These are phyloP conservation scores for Rhynchospora tenuis DNA, from an alignment of 176 grass and related monocot species.

Conservation along the genomic window DNA sequence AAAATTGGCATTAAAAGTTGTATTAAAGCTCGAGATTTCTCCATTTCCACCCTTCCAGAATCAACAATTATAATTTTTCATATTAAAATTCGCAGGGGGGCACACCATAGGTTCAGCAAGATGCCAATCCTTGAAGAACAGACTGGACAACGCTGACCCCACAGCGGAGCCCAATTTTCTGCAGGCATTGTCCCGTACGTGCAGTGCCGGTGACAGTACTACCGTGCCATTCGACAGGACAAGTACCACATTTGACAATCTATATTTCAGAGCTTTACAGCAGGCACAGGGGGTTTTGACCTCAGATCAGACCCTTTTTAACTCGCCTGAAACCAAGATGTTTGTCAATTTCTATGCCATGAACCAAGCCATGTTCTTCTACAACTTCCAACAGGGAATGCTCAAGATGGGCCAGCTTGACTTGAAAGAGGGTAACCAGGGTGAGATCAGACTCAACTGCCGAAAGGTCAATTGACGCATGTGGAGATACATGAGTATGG, in stretches of 20 bases:
- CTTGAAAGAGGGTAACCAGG: slow-evolving; percentile 55
- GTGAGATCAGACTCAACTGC: slow-evolving; percentile 63
- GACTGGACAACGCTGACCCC: slow-evolving; percentile 48
- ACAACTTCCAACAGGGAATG: slow-evolving; percentile 70
- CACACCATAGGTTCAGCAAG: slow-evolving; percentile 79
- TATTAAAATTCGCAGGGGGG: slow-evolving; percentile 32
- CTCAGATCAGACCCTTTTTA: slow-evolving; percentile 76
- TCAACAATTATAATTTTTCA: not conserved
- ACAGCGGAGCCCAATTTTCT: slow-evolving; percentile 27
- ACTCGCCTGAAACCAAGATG: slow-evolving; percentile 42
- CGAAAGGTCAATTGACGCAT: slow-evolving; percentile 39
- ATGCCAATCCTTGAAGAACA: slow-evolving; percentile 43
- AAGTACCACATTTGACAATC: slow-evolving; percentile 44
- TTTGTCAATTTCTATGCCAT: slow-evolving; percentile 57
- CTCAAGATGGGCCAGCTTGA: slow-evolving; percentile 77
- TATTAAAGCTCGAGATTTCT: not conserved
- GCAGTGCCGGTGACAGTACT: slow-evolving; percentile 37
- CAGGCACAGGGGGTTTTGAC: slow-evolving; percentile 39
- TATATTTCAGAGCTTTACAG: slow-evolving; percentile 67
- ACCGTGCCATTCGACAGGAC: slow-evolving; percentile 61
- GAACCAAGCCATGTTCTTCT: slow-evolving; percentile 75
- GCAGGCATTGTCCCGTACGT: slow-evolving; percentile 24
- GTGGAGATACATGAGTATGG: not conserved
- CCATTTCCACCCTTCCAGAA: not conserved
- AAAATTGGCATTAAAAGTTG: not conserved